phyloP scores from a whole-genome alignment of 805 yeast genomes.

The Aciculoconidium aculeatum region DNA sequence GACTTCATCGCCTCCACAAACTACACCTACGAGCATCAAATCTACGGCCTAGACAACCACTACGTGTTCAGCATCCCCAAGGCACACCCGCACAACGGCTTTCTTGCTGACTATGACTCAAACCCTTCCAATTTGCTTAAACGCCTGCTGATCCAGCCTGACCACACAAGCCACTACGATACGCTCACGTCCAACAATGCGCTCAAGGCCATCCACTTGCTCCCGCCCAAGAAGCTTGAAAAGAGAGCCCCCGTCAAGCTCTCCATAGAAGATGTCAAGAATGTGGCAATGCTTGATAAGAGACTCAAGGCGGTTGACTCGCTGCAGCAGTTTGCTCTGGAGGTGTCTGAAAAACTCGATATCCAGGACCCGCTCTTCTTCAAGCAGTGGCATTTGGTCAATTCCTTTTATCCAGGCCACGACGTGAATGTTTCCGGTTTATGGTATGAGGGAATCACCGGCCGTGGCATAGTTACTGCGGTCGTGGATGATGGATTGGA shows the following conservation, averaged over 20 bases:
- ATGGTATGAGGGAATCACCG: slow-evolving; percentile 80
- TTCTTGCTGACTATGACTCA: slow-evolving; percentile 32
- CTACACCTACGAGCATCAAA: slow-evolving; percentile 54
- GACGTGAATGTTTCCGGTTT: slow-evolving; percentile 84
- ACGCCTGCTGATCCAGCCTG: no score
- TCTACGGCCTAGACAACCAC: slow-evolving; percentile 55
- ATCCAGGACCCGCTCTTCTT: slow-evolving; percentile 81
- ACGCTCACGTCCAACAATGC: slow-evolving; percentile 16
- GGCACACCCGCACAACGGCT: slow-evolving; percentile 24
- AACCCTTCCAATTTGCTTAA: slow-evolving; percentile 21
- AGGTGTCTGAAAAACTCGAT: slow-evolving; percentile 46
- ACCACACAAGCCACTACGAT: no score
- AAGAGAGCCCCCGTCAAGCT: slow-evolving; percentile 55
- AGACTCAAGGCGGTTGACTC: slow-evolving; percentile 38
- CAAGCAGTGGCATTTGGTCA: slow-evolving; percentile 90
- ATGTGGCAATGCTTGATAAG: neutral
- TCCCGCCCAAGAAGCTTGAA: slow-evolving; percentile 48
- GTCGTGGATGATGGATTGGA: slow-evolving; percentile 94
- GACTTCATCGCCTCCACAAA: slow-evolving; percentile 33
- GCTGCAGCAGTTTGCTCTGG: slow-evolving; percentile 39
- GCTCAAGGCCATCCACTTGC: slow-evolving; percentile 45
- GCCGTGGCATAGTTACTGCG: slow-evolving; percentile 78
- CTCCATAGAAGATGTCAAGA: slow-evolving; percentile 8
- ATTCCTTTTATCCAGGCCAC: slow-evolving; percentile 64
- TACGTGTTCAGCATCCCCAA: slow-evolving; percentile 59